Evolutionary conservation across 495 filamentous ascomycete genomes (phyloP), one percentile per base, ranked within the genome.

Genomic region (Xylaria acuta): DNA sequence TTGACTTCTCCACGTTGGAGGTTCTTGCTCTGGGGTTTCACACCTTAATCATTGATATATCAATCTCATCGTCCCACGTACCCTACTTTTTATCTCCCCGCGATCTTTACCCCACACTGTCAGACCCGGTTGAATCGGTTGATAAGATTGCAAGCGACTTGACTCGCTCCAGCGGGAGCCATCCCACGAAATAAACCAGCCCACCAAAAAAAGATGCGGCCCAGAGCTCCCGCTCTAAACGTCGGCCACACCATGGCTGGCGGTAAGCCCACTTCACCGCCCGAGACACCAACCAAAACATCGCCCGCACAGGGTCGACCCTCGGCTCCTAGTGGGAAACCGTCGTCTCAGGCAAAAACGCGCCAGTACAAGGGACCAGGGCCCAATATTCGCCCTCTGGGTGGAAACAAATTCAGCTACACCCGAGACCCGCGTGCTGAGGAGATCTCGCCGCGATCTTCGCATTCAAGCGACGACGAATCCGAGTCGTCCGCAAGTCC

Each of bases 1-100:
- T 79, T 85, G 80, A 80, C 78, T 79, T 87, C 84, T 86, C 86
- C 85, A 81, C 80, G 82, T 76, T 84, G 86, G 86, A 88, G 86
- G 79, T 83, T 85, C 74, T 76, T 84, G 80, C 80, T 82, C 80
- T 82, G 83, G 83, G 83, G 83, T 65, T 78, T 83, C 75, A 84
- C 82, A 60, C 83, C 82, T 77, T 86, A 81, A 85, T 74, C 71
- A 51, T 34, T 63, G 54, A 78, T 65, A 64, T 73, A 64, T 75
- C 73, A 36, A 67, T 71, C 59, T 62, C 60, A 20, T 36, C 30
- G 51, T 72, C 70, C 63, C 53, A 47, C 70, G 30, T 40, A 45
- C 49, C 63, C 70, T 43, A 51, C 53, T 60, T 72, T 77, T 75
- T 73, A 65, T 77, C 68, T 77, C 74, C 62, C 74, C 70, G 75